Evolutionary conservation across 1,284 basidiomycete species (phyloP), one percentile per base, ranked within the genome.

Genomic region (Gastroboletus turbinatus): DNA sequence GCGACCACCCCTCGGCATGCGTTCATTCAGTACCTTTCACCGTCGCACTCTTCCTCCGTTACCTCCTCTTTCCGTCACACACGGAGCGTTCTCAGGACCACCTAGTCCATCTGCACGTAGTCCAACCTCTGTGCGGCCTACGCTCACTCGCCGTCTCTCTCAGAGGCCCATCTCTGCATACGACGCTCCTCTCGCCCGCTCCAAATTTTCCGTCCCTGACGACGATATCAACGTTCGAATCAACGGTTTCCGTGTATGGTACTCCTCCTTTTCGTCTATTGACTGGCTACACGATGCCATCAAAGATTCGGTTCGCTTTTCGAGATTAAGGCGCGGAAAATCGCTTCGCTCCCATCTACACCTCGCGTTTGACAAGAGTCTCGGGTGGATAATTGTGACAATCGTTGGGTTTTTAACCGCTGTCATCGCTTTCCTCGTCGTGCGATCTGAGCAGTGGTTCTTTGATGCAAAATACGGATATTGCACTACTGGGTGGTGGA

Each of bases 391-490:
- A 52, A 85, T 96, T 42, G 94, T 96, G 48, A 93, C 92, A 2
- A 80, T 96, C 49, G 85, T 92, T 49, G 93, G 94, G 1, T 83
- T 95, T 68, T 68, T 93, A 32, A 92, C 91, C 7, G 94, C 95
- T 4, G 57, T 94, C 48, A 78, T 92, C 36, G 96, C 96, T 0
- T 98, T 94, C 69, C 73, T 90, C 51, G 91, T 99, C 63, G 85
- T 96, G 39, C 85, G 92, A 30, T 80, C 83, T 55, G 96, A 99
- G 68, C 90, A 93, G 69, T 88, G 87, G 79, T 76, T 98, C n/a
- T 98, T 98, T 67, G 94, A 97, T 70, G 71, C 90, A 61, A 98
- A 98, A 73, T 92, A 94, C 53, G 96, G 96, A 0, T 94, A 91
- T 70, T 98, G 96, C 72, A 67, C 69, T 2, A 71, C 73, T 0